A percentile compares a stretch with the other conserved stretches of the same genome.
phyloP scores from a whole-genome alignment of 257 asterid species.

The Forsythia suspensa region DNA sequence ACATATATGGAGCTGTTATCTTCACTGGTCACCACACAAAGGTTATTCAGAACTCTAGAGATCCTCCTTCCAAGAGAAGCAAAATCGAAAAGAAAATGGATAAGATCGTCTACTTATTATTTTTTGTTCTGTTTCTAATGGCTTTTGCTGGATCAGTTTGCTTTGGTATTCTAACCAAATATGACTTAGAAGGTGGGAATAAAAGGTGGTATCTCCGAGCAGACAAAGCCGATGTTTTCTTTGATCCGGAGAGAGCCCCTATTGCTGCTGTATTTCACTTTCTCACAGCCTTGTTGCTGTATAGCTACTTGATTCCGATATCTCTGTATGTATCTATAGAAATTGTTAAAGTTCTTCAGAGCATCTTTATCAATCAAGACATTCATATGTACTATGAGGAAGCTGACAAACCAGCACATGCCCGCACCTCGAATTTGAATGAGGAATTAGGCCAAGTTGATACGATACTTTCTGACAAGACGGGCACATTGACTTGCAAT shows the following conservation, averaged over 20 bases:
- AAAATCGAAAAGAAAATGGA: conserved; percentile 88
- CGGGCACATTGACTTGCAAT: conserved; percentile 89
- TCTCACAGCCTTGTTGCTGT: conserved; percentile 70
- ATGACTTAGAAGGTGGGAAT: conserved; percentile 55
- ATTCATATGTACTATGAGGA: conserved; percentile 84
- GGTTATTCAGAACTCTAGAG: conserved; percentile 85
- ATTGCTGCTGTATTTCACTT: conserved; percentile 74
- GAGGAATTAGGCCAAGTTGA: conserved; percentile 93
- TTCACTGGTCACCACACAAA: conserved; percentile 92
- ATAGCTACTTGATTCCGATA: conserved; percentile 76
- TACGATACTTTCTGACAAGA: conserved; percentile 88
- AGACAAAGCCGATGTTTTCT: conserved; percentile 47
- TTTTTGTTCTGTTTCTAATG: conserved; percentile 58
- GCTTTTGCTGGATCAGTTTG: conserved; percentile 68
- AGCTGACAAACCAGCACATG: conserved; percentile 83
- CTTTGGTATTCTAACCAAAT: conserved; percentile 65
- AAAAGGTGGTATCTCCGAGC: conserved; percentile 77
- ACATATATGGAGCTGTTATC: conserved; percentile 76
- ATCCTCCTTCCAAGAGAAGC: conserved; percentile 93
- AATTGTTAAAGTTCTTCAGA: conserved; percentile 87
- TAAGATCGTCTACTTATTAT: conserved; percentile 70
- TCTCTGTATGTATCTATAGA: conserved; percentile 86
- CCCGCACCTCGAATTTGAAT: conserved; percentile 86
- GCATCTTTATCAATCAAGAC: conserved; percentile 76
- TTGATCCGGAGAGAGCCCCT: conserved; percentile 69